These are phyloP conservation scores for Alternaria hordeiaustralica DNA, from an alignment of 2,329 filamentous ascomycete genomes.

Conservation along the genomic window DNA sequence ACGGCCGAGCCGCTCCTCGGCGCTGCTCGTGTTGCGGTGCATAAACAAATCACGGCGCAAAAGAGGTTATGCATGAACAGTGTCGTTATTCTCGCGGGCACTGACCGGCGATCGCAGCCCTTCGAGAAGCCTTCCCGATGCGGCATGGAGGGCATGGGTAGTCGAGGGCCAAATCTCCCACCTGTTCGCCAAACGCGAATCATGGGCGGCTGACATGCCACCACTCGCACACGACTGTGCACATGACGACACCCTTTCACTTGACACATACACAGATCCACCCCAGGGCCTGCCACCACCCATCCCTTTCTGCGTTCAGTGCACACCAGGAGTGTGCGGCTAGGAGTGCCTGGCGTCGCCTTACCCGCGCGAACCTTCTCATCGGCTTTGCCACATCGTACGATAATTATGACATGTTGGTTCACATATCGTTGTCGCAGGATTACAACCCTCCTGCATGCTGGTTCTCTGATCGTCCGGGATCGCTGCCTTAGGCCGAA, in stretches of 20 bases:
- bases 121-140: constrained; percentile 34
- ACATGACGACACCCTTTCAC: constrained; percentile 21
- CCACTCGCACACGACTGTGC: background rate
- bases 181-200: constrained; percentile 31
- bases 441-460: background rate
- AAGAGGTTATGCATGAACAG: constrained; percentile 5
- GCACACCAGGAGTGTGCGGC: background rate
- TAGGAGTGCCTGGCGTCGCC: background rate
- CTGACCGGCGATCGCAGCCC: constrained; percentile 17
- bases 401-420: background rate
- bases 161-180: constrained; percentile 11
- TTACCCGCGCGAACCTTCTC: background rate
- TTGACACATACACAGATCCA: constrained; percentile 17
- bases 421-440: background rate
- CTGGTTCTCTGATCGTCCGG: constrained; percentile 26
- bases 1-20: constrained; percentile 17
- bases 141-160: background rate
- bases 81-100: background rate
- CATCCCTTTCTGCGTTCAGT: background rate
- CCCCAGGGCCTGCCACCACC: background rate
- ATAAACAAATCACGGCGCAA: background rate
- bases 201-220: constrained; percentile 7
- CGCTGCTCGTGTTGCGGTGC: background rate
- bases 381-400: background rate
- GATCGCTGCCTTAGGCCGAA: constrained; percentile 27